Evolutionary conservation across 2,329 filamentous ascomycete species (phyloP).

Genomic region (Biscogniauxia mediterranea): DNA sequence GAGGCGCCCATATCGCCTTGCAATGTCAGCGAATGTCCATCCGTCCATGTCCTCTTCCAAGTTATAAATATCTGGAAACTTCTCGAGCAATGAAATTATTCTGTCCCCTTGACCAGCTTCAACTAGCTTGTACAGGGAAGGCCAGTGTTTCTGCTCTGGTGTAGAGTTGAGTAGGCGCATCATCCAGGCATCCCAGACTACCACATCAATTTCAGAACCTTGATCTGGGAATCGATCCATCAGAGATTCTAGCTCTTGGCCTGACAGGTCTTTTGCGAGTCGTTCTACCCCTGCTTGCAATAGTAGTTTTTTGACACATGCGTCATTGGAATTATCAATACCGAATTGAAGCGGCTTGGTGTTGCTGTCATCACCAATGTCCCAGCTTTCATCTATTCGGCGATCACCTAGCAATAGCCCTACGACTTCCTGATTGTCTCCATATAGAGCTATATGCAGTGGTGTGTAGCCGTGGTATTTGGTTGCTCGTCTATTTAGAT

Average conservation of each 20-base stretch:
- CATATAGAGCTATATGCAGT: neutral
- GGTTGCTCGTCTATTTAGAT: neutral
- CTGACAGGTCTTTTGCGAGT: neutral
- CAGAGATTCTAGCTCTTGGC: no score
- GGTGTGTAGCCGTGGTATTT: neutral
- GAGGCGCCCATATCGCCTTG: neutral
- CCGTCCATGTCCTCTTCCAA: neutral
- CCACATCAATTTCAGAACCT: neutral
- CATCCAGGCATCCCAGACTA: neutral
- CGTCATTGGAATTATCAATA: neutral
- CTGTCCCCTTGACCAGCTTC: neutral
- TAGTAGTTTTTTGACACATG: neutral
- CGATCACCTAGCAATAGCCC: neutral
- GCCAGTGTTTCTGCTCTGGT: neutral
- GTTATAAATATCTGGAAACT: neutral
- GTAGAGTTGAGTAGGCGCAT: neutral
- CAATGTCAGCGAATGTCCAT: neutral
- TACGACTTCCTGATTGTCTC: neutral
- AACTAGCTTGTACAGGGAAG: neutral
- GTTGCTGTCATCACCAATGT: neutral
- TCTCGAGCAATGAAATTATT: neutral
- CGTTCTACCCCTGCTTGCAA: neutral
- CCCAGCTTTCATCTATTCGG: neutral
- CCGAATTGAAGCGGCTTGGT: neutral
- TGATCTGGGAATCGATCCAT: neutral